Evolutionary conservation across 2,329 filamentous ascomycete genomes (phyloP), one percentile per base, ranked within the genome.

Genomic region (Sclerotinia trifoliorum): DNA sequence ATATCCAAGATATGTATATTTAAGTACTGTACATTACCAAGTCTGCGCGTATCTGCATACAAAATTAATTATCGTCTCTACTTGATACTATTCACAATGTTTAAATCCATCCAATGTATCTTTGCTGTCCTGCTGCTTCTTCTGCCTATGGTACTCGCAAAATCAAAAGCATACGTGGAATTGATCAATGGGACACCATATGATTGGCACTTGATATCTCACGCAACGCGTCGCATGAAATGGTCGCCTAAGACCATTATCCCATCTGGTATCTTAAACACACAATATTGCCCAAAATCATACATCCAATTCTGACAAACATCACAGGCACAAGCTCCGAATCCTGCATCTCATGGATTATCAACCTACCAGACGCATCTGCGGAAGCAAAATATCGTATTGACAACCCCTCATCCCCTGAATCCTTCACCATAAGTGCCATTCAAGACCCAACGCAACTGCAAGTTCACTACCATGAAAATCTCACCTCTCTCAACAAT

Each of bases 371-470:
- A 3, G 72, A 74, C 44, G 70, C 62, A 44, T 68, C 24, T 15
- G 72, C 72, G 1, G 72, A 74, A 66, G 73, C 74, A 21, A 72
- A 65, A 11, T 75, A 74, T 54, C 49, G 60, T 13, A 52, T 75
- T 6, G 64, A 69, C 3, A 69, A 67, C 6, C 65, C 64, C 56
- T 69, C 72, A 35, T 58, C 26, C 15, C 44, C 35, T 3, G 70
- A 69, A 55, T 66, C 67, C 2, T 74, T 75, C 35, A 72, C 66
- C 5, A 51, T 74, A 7, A 68, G 72, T 46, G 74, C 73, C 46
- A 69, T n/a, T 35, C n/a, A 44, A 35, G 39, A 64, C 39, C 54
- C 63, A 17, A 66, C 26, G 11, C 58, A 58, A 56, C 58, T 74
- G 48, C 49, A 68, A 21, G 42, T 74, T 15, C 55, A 72, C 39